Base-by-base conservation (phyloP, 768 basidiomycete genomes). In the Strobilomyces dryophilus region DNA sequence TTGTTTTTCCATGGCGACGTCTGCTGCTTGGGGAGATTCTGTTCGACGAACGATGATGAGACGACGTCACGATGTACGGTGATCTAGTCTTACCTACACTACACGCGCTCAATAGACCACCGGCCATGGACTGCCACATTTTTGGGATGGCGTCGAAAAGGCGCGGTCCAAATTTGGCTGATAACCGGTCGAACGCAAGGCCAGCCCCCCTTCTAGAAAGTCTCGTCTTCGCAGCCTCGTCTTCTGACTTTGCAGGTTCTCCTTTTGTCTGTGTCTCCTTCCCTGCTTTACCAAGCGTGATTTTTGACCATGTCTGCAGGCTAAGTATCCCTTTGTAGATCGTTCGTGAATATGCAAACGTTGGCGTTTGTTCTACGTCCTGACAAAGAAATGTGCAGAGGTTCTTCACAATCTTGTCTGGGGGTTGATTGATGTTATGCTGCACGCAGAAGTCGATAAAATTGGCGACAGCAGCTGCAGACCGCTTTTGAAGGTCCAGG, bases 361-460 rank as follows among this genome's bases (percentile, higher is more conserved):
- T 86, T 4, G 97, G 97, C 0, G 94, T 97, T 49, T 88, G 81
- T 39, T 87, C 84, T 8, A 81, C 78, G 66, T 99, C 97, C 62
- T 93, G 91, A 65, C 95, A 98, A 6, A 98, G 75, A 72, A 98
- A 98, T 0, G 92, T 94, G 74, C 92, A 95, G 8, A 98, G 81
- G 66, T 99, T 99, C 74, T 92, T 93, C 57, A 98, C 84, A 52
- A 99, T 92, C 76, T 99, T 99, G 62, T 94, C 92, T 1, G 89
- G 88, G 4, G 95, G 94, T 63, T 94, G 92, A 31, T 78, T 68
- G 45, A 92, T 82, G 42, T 83, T 79, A 66, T 81, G 83, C 62
- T 75, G 74, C 4, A 84, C 78, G 68, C 92, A 97, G 65, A 92
- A 91, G 52, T 86, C 83, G 57, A 98, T 82, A 71, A 99, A 94